phyloP scores from a whole-genome alignment of 2,329 filamentous ascomycete species.

The Aspergillus fructus region DNA sequence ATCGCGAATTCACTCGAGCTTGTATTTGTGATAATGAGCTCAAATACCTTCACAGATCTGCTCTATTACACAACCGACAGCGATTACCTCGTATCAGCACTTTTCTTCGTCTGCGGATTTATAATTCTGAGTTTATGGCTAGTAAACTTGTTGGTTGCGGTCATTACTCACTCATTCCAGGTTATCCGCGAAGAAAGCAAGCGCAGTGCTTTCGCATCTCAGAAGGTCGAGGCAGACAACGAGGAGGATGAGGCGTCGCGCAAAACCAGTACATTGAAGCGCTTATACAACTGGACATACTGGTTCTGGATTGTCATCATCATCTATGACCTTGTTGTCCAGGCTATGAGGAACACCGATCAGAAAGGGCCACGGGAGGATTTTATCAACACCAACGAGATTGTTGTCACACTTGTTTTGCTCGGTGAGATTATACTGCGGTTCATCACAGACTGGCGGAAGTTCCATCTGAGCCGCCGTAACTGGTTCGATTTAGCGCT shows the following conservation, averaged over 20 bases:
- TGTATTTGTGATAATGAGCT: constrained; percentile 97
- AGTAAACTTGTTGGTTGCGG: constrained; percentile 88
- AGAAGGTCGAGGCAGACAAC: constrained; percentile 57
- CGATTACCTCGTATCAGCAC: constrained; percentile 80
- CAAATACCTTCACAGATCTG: constrained; percentile 92
- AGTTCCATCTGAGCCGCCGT: constrained; percentile 69
- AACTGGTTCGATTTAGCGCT: constrained; percentile 81
- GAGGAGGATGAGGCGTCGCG: constrained; percentile 35
- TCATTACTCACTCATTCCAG: constrained; percentile 98
- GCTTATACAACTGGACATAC: constrained; percentile 69
- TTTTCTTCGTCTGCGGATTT: constrained; percentile 72
- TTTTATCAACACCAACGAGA: constrained; percentile 72
- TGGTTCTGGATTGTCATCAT: constrained; percentile 82
- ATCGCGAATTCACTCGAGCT: constrained; percentile 88
- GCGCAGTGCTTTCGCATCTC: constrained; percentile 84
- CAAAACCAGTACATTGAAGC: constrained; percentile 58
- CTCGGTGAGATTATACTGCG: constrained; percentile 80
- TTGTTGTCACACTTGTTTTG: constrained; percentile 73
- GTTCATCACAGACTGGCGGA: constrained; percentile 74
- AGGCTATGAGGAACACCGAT: constrained; percentile 71
- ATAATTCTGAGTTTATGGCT: constrained; percentile 96
- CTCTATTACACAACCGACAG: constrained; percentile 93
- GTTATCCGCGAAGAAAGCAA: constrained; percentile 96
- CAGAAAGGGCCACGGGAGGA: constrained; percentile 64
- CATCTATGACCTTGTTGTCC: constrained; percentile 72